Conservation (phyloP, 2,329 filamentous ascomycete species). For the Penicillium sp. region DNA sequence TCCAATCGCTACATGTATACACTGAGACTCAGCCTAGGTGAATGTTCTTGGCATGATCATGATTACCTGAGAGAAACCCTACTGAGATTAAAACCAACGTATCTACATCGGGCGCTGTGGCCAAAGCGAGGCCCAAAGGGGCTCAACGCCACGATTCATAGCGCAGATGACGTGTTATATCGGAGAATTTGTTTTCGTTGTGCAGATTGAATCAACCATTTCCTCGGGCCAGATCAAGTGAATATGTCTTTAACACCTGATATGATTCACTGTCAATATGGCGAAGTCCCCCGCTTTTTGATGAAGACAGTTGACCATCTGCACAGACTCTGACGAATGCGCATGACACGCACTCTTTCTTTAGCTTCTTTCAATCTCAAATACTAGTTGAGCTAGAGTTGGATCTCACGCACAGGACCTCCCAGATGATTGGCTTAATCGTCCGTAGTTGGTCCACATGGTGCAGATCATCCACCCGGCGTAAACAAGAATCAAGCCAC, state of each 20-base stretch:
- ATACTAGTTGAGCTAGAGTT: neutral
- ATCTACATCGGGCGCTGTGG: neutral
- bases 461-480: slow-evolving; percentile 5
- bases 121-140: slow-evolving; percentile 1
- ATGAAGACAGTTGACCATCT: neutral
- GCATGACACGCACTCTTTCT: neutral
- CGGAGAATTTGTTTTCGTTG: neutral
- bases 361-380: slow-evolving; percentile 1
- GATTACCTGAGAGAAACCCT: neutral
- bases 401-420: neutral
- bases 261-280: neutral
- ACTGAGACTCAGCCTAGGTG: neutral
- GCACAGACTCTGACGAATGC: neutral
- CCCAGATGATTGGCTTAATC: slow-evolving; percentile 1
- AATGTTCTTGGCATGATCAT: neutral
- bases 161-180: slow-evolving; percentile 2
- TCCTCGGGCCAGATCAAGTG: neutral
- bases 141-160: neutral
- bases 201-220: neutral
- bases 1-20: neutral
- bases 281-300: neutral
- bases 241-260: neutral
- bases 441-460: slow-evolving; percentile 4
- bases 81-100: neutral
- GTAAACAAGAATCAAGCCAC: slow-evolving; percentile 12